Conservation (phyloP, 305 asterid genomes). For the Ilex paraguariensis region DNA sequence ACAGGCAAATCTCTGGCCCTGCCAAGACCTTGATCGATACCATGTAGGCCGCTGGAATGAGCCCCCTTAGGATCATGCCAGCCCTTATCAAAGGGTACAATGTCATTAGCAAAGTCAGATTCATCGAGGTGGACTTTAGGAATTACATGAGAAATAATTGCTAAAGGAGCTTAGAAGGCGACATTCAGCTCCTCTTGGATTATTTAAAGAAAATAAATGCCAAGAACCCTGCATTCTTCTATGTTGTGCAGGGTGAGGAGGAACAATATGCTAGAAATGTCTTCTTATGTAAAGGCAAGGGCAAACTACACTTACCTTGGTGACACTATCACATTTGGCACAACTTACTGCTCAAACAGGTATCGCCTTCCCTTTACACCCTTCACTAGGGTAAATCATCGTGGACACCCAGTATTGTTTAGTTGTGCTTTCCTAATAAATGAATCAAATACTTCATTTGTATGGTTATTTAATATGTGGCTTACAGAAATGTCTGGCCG, state of each 20-base stretch:
- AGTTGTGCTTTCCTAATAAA: slow-evolving; percentile 75
- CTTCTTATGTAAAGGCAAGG: slow-evolving; percentile 57
- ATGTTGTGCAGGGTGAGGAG: not conserved
- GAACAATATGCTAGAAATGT: slow-evolving; percentile 37
- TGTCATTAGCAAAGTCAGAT: not conserved
- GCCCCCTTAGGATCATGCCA: not conserved
- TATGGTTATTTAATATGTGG: slow-evolving; percentile 80
- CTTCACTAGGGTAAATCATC: slow-evolving; percentile 83
- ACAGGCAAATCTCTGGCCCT: not conserved
- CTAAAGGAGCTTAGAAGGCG: not conserved
- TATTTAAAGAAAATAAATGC: not conserved
- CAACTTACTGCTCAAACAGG: slow-evolving; percentile 59
- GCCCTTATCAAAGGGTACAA: not conserved
- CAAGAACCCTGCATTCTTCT: not conserved
- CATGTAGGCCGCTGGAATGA: not conserved
- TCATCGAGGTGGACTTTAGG: not conserved
- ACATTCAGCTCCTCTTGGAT: not conserved
- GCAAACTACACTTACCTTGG: slow-evolving; percentile 59
- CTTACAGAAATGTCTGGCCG: slow-evolving; percentile 59
- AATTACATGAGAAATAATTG: not conserved
- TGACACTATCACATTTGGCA: slow-evolving; percentile 73
- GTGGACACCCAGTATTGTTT: slow-evolving; percentile 75
- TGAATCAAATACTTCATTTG: slow-evolving; percentile 48
- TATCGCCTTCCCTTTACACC: slow-evolving; percentile 73
- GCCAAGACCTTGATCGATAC: not conserved